Conservation (phyloP, 257 asterid species). For the Solanum chilense region DNA sequence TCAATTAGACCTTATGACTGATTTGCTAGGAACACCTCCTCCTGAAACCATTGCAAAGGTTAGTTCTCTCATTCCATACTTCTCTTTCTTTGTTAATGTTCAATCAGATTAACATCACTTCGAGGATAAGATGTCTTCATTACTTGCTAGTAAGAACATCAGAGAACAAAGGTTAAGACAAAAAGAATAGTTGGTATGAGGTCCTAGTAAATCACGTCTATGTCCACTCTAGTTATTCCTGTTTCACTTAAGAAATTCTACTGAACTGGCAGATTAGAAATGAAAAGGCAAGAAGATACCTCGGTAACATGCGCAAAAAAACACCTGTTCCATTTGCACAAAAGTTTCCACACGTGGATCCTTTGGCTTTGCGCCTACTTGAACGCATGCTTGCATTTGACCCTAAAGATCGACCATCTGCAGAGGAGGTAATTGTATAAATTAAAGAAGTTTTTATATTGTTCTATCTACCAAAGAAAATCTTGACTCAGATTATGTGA, state of each 20-base stretch:
- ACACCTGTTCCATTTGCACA: conserved; percentile 65
- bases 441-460: not conserved
- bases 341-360: conserved; percentile 70
- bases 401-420: conserved; percentile 90
- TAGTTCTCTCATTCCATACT: conserved; percentile 9
- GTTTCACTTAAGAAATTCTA: conserved; percentile 1
- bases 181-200: not conserved
- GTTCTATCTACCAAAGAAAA: not conserved
- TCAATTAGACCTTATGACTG: conserved; percentile 88
- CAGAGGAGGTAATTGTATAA: conserved; percentile 55
- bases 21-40: conserved; percentile 90
- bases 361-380: conserved; percentile 65
- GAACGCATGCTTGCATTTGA: conserved; percentile 84
- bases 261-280: conserved; percentile 80
- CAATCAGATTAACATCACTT: not conserved
- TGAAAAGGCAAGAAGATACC: conserved; percentile 96
- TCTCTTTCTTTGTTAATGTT: not conserved
- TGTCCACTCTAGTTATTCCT: not conserved
- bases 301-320: conserved; percentile 75
- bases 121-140: not conserved
- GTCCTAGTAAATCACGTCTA: not conserved
- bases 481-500: not conserved
- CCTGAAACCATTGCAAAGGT: conserved; percentile 81
- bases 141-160: not conserved
- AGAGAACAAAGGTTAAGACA: not conserved